Conservation (phyloP, 768 basidiomycete species). For the Hypholoma sublateritium region DNA sequence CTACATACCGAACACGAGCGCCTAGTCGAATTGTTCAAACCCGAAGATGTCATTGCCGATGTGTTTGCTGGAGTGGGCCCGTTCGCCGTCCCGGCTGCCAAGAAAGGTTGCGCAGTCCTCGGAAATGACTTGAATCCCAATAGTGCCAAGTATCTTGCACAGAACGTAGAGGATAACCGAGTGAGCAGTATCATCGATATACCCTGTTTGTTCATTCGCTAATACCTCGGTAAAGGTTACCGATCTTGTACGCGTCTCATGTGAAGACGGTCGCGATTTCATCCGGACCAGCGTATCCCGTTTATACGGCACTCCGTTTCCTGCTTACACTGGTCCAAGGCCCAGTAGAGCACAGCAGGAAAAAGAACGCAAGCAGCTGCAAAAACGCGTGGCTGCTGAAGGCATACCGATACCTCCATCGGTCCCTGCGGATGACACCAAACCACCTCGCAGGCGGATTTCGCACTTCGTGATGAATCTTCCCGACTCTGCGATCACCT, state of each 20-base stretch:
- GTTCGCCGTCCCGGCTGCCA: conserved; percentile 91
- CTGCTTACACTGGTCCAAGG: conserved; percentile 49
- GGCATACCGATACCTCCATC: conserved; percentile 12
- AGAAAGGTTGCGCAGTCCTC: conserved; percentile 84
- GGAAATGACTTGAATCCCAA: conserved; percentile 95
- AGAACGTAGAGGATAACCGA: conserved; percentile 76
- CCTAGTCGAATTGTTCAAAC: conserved; percentile 70
- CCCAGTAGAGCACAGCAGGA: conserved; percentile 45
- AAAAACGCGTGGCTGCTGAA: conserved; percentile 21
- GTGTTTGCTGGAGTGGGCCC: conserved; percentile 98
- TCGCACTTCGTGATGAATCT: conserved; percentile 98
- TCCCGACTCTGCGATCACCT: conserved; percentile 87
- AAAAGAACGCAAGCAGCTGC: conserved; percentile 36
- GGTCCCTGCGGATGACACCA: conserved; percentile 10
- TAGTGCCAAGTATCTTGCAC: conserved; percentile 71
- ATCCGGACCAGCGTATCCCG: conserved; percentile 60
- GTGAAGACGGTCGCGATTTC: conserved; percentile 86
- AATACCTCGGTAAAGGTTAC: conserved; percentile 51
- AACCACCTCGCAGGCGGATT: conserved; percentile 52
- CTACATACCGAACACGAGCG: conserved; percentile 90
- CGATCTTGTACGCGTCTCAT: conserved; percentile 66
- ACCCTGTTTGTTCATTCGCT: conserved; percentile 4
- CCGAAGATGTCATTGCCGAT: conserved; percentile 83
- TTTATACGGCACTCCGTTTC: conserved; percentile 67
- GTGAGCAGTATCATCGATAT: conserved; percentile 40